Evolutionary conservation across 1,139 yeast genomes (phyloP).

Genomic region (Suhomyces bokatorum): DNA sequence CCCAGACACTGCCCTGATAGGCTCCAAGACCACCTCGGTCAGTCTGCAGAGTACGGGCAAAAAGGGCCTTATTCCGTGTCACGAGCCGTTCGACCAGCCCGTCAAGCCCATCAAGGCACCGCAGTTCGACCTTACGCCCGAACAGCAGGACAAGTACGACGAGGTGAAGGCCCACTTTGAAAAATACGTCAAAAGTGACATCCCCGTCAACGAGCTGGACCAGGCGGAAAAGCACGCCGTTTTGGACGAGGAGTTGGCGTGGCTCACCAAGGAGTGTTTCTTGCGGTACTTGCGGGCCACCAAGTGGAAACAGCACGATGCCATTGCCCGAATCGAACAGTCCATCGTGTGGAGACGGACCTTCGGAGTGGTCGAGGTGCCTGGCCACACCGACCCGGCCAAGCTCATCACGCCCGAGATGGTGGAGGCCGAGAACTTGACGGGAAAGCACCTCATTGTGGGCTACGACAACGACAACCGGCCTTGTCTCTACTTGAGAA

Average conservation of each 20-base stretch:
- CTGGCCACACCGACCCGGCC: slow-evolving; percentile 39
- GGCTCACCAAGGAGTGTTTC: slow-evolving; percentile 90
- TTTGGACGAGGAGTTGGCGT: slow-evolving; percentile 68
- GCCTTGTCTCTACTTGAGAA: slow-evolving; percentile 86
- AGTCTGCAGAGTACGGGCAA: slow-evolving; percentile 9
- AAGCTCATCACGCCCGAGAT: slow-evolving; percentile 58
- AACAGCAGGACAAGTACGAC: slow-evolving; percentile 59
- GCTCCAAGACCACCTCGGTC: slow-evolving; percentile 11
- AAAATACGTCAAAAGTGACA: slow-evolving; percentile 28
- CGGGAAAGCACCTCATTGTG: slow-evolving; percentile 85
- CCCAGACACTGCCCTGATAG: slow-evolving; percentile 8
- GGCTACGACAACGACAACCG: slow-evolving; percentile 89
- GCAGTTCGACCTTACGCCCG: slow-evolving; percentile 32
- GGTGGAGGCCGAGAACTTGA: slow-evolving; percentile 69
- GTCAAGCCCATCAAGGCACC: slow-evolving; percentile 37
- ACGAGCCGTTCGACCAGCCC: slow-evolving; percentile 44
- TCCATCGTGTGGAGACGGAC: slow-evolving; percentile 91
- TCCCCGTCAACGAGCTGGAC: slow-evolving; percentile 26
- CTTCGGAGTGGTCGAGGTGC: slow-evolving; percentile 73
- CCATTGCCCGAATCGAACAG: slow-evolving; percentile 70
- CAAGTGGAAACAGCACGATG: slow-evolving; percentile 75
- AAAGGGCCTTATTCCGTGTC: slow-evolving; percentile 31
- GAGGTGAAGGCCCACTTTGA: slow-evolving; percentile 61
- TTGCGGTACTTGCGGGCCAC: slow-evolving; percentile 87
- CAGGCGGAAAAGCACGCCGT: slow-evolving; percentile 37